phyloP scores from a whole-genome alignment of 2,329 filamentous ascomycete species.

The Fusarium sp. region DNA sequence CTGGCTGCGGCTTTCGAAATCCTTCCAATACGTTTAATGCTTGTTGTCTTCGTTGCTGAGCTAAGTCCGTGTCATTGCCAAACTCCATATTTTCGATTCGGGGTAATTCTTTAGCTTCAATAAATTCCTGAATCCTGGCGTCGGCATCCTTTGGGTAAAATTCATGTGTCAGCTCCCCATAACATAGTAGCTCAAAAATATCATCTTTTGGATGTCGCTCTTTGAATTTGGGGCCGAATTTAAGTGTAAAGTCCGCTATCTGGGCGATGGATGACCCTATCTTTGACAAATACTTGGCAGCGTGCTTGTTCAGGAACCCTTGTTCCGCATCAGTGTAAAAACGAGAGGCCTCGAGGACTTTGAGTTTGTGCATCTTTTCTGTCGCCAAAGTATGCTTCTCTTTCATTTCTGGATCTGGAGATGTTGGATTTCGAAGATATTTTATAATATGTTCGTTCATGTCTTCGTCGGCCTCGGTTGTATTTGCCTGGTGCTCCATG shows the following conservation, averaged over 20 bases:
- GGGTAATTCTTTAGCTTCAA: neutral
- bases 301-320: too few relatives aligned
- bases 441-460: neutral
- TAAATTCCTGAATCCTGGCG: neutral
- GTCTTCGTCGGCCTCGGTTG: neutral
- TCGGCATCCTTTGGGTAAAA: neutral
- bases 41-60: neutral
- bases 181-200: neutral
- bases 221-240: neutral
- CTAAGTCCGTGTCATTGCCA: neutral
- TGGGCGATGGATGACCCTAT: too few relatives aligned
- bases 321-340: too few relatives aligned
- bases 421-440: too few relatives aligned
- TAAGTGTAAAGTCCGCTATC: neutral
- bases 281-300: too few relatives aligned
- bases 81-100: neutral
- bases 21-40: neutral
- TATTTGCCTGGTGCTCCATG: neutral
- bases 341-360: too few relatives aligned
- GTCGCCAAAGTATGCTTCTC: too few relatives aligned
- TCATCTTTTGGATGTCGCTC: neutral
- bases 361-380: too few relatives aligned
- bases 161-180: neutral
- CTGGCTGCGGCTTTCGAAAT: neutral
- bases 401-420: too few relatives aligned